phyloP scores from a whole-genome alignment of 148 eudicot genomes.

The Amaranthus hypochondriacus region DNA sequence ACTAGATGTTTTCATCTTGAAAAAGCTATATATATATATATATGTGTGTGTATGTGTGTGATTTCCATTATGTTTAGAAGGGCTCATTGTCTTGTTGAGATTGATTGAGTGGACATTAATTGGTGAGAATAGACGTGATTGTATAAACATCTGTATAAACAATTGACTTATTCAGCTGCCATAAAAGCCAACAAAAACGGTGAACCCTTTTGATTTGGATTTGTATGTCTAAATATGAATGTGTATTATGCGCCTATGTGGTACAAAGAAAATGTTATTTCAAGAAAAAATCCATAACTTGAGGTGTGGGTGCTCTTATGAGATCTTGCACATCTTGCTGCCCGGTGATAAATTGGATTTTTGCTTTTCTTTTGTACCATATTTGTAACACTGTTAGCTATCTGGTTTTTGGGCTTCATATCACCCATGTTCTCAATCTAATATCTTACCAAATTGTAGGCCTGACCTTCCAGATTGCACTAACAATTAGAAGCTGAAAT shows the following conservation, averaged over 20 bases:
- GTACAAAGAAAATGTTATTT: background rate
- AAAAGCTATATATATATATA: too few species aligned
- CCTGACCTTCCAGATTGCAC: slow-evolving; percentile 17
- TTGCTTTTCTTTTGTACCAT: background rate
- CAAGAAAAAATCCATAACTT: too few species aligned
- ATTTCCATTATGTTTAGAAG: too few species aligned
- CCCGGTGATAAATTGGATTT: background rate
- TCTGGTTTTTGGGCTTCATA: background rate
- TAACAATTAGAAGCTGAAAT: background rate
- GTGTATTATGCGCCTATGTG: background rate
- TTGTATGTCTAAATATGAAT: background rate
- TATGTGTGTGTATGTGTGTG: too few species aligned
- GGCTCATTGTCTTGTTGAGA: background rate
- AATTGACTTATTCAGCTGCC: too few species aligned
- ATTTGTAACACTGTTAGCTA: background rate
- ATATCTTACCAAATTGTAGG: slow-evolving; percentile 4
- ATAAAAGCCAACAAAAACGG: too few species aligned
- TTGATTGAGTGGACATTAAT: background rate
- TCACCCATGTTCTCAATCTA: background rate
- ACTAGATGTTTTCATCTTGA: too few species aligned
- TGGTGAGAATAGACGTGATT: too few species aligned
- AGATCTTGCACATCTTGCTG: too few species aligned
- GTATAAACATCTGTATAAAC: too few species aligned
- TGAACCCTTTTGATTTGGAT: background rate
- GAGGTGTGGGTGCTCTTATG: too few species aligned